These are phyloP conservation scores for Chrysanthemum seticuspe DNA, from an alignment of 129 eudicot genomes.

Conservation along the genomic window DNA sequence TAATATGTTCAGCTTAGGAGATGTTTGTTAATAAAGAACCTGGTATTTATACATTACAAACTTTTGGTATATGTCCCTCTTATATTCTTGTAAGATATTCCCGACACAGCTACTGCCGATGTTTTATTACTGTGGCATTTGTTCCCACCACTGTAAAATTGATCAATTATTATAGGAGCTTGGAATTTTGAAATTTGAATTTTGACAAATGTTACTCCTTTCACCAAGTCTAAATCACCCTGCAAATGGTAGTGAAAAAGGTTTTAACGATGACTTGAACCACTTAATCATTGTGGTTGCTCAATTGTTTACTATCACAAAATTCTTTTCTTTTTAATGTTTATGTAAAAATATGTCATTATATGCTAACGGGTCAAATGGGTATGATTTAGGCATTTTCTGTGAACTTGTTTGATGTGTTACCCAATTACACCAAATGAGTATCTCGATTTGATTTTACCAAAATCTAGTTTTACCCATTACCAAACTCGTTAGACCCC, in stretches of 20 bases:
- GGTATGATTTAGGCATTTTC: too few species aligned
- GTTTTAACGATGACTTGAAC: too few species aligned
- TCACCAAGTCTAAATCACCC: conserved; percentile 78
- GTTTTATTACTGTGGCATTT: conserved; percentile 41
- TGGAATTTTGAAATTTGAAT: conserved; percentile 54
- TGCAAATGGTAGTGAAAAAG: conserved; percentile 17
- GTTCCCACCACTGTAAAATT: conserved; percentile 46
- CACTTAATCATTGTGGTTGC: too few species aligned
- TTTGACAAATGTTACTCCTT: conserved; percentile 57
- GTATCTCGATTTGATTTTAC: not conserved
- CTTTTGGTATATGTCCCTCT: conserved; percentile 60
- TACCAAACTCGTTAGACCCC: not conserved
- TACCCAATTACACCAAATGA: conserved; percentile 27
- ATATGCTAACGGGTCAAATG: too few species aligned
- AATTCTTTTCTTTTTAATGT: too few species aligned
- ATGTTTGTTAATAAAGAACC: too few species aligned
- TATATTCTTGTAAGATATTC: conserved; percentile 47
- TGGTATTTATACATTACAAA: too few species aligned
- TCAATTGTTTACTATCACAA: too few species aligned
- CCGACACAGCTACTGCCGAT: conserved; percentile 54
- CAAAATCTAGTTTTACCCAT: too few species aligned
- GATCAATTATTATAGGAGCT: conserved; percentile 72
- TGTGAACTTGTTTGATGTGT: too few species aligned
- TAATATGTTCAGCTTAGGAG: too few species aligned
- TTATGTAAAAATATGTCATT: too few species aligned